A percentile compares a stretch with the other conserved stretches of the same genome.
These are phyloP conservation scores for Penium margaritaceum DNA, from an alignment of 139 green algal species.

Conservation along the genomic window DNA sequence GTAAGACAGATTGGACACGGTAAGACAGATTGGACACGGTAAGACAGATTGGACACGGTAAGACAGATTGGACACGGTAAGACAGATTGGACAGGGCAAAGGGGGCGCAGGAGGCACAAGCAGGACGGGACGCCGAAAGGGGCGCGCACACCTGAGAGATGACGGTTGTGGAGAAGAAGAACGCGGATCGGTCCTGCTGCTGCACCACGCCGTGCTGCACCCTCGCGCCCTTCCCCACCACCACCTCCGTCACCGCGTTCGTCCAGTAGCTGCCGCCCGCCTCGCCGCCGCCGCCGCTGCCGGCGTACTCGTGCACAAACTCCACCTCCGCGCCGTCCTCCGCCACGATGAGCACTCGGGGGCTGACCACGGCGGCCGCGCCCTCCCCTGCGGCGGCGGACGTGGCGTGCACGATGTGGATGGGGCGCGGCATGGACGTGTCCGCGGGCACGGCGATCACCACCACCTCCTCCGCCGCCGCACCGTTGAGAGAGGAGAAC, in stretches of 20 bases:
- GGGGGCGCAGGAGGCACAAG: neutral
- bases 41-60: neutral
- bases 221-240: slow-evolving; percentile 21
- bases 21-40: neutral
- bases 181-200: slow-evolving; percentile 18
- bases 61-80: neutral
- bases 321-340: slow-evolving; percentile 32
- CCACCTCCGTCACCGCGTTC: slow-evolving; percentile 38
- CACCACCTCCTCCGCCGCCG: slow-evolving; percentile 16
- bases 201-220: slow-evolving; percentile 40
- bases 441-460: slow-evolving; percentile 25
- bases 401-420: slow-evolving; percentile 36
- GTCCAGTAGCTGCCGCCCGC: neutral
- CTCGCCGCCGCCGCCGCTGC: neutral
- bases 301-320: slow-evolving; percentile 33
- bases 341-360: slow-evolving; percentile 36
- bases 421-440: slow-evolving; percentile 2
- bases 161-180: slow-evolving; percentile 35
- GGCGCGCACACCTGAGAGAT: slow-evolving; percentile 23
- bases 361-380: slow-evolving; percentile 1
- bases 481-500: slow-evolving; percentile 37
- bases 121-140: neutral
- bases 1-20: too few relatives aligned
- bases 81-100: neutral
- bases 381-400: neutral